Conservation (phyloP, 2,329 filamentous ascomycete genomes). For the Clarireedia hainanense region DNA sequence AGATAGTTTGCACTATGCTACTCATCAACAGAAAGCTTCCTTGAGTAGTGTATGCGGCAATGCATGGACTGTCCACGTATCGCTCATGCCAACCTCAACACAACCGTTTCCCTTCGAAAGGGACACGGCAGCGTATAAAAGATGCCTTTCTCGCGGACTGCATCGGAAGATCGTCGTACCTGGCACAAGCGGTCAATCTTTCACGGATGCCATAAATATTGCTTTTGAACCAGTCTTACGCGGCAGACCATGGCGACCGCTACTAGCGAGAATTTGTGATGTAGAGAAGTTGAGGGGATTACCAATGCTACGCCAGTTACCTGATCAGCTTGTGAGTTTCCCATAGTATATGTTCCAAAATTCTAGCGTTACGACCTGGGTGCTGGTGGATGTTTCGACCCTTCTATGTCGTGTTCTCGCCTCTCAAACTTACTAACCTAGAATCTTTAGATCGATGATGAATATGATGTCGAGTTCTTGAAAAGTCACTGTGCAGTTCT, state of each 20-base stretch:
- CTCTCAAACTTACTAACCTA: not conserved
- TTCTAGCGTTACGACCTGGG: not conserved
- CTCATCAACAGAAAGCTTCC: conserved; percentile 17
- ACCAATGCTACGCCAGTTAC: conserved; percentile 50
- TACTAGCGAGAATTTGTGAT: conserved; percentile 52
- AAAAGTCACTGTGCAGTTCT: conserved; percentile 47
- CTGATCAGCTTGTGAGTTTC: conserved; percentile 34
- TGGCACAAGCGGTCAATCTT: conserved; percentile 41
- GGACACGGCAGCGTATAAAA: conserved; percentile 52
- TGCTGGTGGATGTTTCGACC: not conserved
- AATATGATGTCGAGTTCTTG: conserved; percentile 45
- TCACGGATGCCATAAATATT: conserved; percentile 39
- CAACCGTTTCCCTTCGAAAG: conserved; percentile 55
- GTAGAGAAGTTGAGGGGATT: conserved; percentile 46
- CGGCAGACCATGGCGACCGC: conserved; percentile 46
- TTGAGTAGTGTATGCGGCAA: conserved; percentile 23
- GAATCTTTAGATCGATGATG: not conserved
- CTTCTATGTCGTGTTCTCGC: not conserved
- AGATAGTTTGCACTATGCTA: conserved; percentile 11
- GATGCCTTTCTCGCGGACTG: conserved; percentile 51
- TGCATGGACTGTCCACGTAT: conserved; percentile 53
- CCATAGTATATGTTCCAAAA: not conserved
- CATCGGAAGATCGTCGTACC: conserved; percentile 49
- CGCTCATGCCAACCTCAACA: conserved; percentile 45
- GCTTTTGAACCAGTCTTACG: conserved; percentile 43